phyloP scores from a whole-genome alignment of 2,329 filamentous ascomycete species.

The Phialophora macrospora region DNA sequence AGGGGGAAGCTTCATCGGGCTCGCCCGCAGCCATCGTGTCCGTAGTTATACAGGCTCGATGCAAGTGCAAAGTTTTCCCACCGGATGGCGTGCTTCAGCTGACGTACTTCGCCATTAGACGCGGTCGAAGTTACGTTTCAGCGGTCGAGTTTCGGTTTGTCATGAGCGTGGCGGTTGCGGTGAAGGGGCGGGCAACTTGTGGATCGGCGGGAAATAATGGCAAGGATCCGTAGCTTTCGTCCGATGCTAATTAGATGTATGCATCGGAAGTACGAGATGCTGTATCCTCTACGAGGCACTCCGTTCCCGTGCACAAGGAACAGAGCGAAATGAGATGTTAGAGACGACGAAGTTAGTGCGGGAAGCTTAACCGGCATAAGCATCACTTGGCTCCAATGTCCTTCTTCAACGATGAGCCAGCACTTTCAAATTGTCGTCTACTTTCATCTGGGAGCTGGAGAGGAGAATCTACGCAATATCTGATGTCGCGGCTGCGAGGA shows the following conservation, averaged over 20 bases:
- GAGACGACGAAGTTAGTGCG: background rate
- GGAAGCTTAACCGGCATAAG: conserved; percentile 15
- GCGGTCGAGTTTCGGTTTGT: background rate
- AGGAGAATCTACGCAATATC: background rate
- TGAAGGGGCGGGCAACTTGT: background rate
- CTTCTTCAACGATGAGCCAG: background rate
- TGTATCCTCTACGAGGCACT: no score
- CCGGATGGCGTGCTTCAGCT: conserved; percentile 16
- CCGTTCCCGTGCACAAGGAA: no score
- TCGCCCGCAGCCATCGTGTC: background rate
- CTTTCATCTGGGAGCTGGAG: background rate
- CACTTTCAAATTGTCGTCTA: background rate
- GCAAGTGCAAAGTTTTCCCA: conserved; percentile 3
- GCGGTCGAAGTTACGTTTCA: background rate
- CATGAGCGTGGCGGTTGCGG: background rate
- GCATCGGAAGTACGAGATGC: background rate
- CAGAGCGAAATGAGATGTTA: background rate
- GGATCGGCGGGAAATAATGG: background rate
- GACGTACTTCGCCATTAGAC: conserved; percentile 12
- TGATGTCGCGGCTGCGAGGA: background rate
- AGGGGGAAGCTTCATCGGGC: background rate
- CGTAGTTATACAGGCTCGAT: background rate
- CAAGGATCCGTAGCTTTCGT: background rate
- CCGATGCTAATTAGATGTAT: background rate
- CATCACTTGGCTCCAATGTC: conserved; percentile 4